A percentile compares a stretch with the other conserved stretches of the same genome.
These are phyloP conservation scores for Talaromyces piceae DNA, from an alignment of 2,329 filamentous ascomycete genomes.

Conservation along the genomic window DNA sequence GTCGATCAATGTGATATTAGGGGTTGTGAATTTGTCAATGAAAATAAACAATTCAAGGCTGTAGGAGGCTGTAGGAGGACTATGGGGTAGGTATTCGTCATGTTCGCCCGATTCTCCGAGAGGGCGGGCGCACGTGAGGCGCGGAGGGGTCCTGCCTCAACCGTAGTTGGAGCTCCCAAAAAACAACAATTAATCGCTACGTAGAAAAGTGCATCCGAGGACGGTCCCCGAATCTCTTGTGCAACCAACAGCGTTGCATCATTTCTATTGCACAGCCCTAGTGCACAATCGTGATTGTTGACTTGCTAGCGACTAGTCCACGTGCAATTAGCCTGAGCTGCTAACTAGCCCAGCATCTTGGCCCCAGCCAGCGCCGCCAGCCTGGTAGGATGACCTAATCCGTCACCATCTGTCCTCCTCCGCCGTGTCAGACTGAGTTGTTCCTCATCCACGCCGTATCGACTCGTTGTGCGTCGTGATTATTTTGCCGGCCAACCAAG, in stretches of 20 bases:
- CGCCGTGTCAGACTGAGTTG: slow-evolving; percentile 2
- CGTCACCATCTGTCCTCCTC: background rate
- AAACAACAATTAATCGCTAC: background rate
- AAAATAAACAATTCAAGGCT: no score
- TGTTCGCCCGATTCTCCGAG: background rate
- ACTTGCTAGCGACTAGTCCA: background rate
- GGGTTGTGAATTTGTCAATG: no score
- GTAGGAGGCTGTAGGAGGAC: no score
- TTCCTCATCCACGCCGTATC: background rate
- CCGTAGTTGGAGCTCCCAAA: no score
- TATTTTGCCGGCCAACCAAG: background rate
- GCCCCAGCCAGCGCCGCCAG: slow-evolving; percentile 2
- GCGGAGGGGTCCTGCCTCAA: background rate
- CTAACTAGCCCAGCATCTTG: background rate
- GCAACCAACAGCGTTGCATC: no score
- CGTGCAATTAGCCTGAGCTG: background rate
- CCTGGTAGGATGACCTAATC: slow-evolving; percentile 11
- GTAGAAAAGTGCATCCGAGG: background rate
- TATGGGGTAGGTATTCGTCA: no score
- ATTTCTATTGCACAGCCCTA: background rate
- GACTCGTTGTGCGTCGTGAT: background rate
- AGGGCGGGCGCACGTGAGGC: background rate
- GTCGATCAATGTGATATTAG: no score
- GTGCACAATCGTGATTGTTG: background rate
- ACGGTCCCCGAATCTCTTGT: background rate